Percentiles rank a stretch among this genome's conserved stretches.
Evolutionary conservation across 495 filamentous ascomycete species (phyloP).

Genomic region (Umbilicaria muhlenbergii): DNA sequence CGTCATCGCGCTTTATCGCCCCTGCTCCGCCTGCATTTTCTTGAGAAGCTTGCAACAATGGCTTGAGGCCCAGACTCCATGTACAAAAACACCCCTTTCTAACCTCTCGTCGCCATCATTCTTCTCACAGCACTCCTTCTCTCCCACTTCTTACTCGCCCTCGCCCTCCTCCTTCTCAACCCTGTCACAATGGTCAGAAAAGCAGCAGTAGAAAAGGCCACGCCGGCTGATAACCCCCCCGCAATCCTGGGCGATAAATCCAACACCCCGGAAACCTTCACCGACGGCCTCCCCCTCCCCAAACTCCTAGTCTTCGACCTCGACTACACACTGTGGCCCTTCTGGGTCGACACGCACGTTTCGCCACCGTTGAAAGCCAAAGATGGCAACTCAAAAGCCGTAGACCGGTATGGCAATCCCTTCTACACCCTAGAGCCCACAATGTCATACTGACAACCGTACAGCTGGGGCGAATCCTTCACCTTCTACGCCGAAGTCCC

Average conservation of each 20-base stretch:
- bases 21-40: too few relatives aligned
- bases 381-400: conserved; percentile 36
- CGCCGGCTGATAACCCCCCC: not conserved
- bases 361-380: conserved; percentile 58
- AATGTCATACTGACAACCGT: not conserved
- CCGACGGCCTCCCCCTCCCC: conserved; percentile 66
- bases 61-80: too few relatives aligned
- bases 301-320: conserved; percentile 83
- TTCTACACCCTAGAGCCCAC: not conserved
- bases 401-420: conserved; percentile 25
- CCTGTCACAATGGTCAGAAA: conserved; percentile 3
- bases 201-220: not conserved
- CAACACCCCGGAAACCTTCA: conserved; percentile 43
- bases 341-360: conserved; percentile 92
- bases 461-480: conserved; percentile 58
- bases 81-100: too few relatives aligned
- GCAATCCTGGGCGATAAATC: conserved; percentile 4
- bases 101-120: too few relatives aligned
- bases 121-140: not conserved
- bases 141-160: too few relatives aligned
- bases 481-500: conserved; percentile 71
- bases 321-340: conserved; percentile 95
- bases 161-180: not conserved
- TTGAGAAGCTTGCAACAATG: too few relatives aligned
- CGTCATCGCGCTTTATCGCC: too few relatives aligned